Percentiles rank a stretch among this genome's conserved stretches.
These are phyloP conservation scores for Skeletonema menzelii DNA, from an alignment of 108 stramenopile species.

Conservation along the genomic window DNA sequence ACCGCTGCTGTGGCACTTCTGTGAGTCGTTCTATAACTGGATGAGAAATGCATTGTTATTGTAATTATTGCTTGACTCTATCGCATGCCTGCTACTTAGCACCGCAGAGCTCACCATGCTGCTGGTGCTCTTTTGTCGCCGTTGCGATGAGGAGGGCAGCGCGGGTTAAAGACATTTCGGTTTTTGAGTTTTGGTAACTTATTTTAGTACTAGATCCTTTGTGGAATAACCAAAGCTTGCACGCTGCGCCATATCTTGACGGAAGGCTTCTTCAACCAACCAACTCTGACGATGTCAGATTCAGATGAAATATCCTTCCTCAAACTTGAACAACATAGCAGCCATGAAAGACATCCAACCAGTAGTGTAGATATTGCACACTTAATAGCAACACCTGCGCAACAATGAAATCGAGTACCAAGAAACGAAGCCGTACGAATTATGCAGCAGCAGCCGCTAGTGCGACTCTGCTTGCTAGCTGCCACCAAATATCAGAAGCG, in stretches of 20 bases:
- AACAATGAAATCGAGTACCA: background rate
- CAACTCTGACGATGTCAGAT: background rate
- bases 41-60: background rate
- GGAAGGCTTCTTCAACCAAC: background rate
- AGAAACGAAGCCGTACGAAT: background rate
- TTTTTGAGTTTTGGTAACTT: too few relatives aligned
- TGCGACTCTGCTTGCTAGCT: background rate
- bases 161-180: too few relatives aligned
- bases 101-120: too few relatives aligned
- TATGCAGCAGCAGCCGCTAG: background rate
- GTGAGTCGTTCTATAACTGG: background rate
- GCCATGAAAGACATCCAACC: too few relatives aligned
- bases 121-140: too few relatives aligned
- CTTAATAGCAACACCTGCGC: background rate
- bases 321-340: background rate
- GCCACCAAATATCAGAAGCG: background rate
- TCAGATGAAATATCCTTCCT: background rate
- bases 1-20: background rate
- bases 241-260: background rate
- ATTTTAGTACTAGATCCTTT: too few relatives aligned
- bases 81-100: background rate
- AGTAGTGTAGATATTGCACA: background rate
- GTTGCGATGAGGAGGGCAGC: too few relatives aligned
- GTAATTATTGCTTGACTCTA: background rate
- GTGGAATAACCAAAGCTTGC: background rate